Conservation (phyloP, 1,284 basidiomycete species). For the Stereum hirsutum region DNA sequence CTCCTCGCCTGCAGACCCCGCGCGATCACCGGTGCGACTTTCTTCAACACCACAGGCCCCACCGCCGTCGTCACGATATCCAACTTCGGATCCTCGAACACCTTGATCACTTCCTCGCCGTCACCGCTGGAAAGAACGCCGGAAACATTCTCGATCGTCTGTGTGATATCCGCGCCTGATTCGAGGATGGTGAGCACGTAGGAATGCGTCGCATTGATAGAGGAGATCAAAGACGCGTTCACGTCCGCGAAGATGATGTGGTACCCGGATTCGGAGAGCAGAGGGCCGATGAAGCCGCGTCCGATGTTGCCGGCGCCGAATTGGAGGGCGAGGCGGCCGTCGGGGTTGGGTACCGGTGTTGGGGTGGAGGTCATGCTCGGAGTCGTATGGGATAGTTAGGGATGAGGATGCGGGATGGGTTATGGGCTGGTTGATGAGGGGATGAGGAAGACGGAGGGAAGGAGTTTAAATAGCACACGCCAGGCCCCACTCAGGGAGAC, state of each 20-base stretch:
- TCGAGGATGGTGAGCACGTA: conserved; percentile 21
- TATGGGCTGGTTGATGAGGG: no score
- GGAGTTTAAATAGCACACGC: no score
- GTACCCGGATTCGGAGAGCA: conserved; percentile 28
- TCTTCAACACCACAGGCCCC: conserved; percentile 17
- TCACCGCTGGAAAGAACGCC: conserved; percentile 22
- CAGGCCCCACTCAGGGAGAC: no score
- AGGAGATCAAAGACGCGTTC: conserved; percentile 16
- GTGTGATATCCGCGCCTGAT: conserved; percentile 10
- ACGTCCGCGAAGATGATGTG: conserved; percentile 26
- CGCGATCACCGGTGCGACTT: conserved; percentile 19
- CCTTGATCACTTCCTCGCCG: conserved; percentile 17
- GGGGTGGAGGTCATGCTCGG: no score
- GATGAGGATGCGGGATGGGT: no score
- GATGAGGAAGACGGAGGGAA: no score
- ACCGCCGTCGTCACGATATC: conserved; percentile 31
- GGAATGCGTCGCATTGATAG: conserved; percentile 16
- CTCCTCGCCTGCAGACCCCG: conserved; percentile 17
- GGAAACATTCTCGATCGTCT: conserved; percentile 19
- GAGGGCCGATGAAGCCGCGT: conserved; percentile 31
- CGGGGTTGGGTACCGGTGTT: no score
- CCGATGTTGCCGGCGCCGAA: conserved; percentile 32
- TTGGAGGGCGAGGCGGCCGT: no score
- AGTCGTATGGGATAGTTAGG: no score
- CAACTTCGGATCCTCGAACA: conserved; percentile 19